Evolutionary conservation across 2,329 filamentous ascomycete genomes (phyloP).

Genomic region (Fusarium torreyae): DNA sequence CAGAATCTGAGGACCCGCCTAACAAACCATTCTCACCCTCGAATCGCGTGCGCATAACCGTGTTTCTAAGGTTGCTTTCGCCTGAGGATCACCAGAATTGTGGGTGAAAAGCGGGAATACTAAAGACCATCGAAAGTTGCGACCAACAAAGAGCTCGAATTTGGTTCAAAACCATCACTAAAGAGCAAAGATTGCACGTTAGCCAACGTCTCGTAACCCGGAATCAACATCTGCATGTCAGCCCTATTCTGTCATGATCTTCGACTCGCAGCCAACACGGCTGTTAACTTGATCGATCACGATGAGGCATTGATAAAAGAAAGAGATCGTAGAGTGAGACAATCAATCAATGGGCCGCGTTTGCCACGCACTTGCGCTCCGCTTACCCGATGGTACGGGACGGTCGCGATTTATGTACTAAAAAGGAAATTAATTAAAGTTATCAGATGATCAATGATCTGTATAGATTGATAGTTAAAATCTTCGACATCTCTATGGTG

Average conservation of each 20-base stretch:
- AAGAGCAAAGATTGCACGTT: neutral
- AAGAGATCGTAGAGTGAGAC: neutral
- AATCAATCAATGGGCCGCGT: neutral
- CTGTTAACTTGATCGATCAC: neutral
- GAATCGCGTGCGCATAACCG: neutral
- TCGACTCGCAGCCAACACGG: slow-evolving; percentile 4
- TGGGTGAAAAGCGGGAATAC: slow-evolving; percentile 20
- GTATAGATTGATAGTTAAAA: too few relatives aligned
- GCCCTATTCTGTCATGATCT: neutral
- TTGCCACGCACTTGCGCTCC: neutral
- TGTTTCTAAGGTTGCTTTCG: neutral
- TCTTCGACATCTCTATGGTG: too few relatives aligned
- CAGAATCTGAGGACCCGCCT: neutral
- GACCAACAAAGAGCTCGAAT: too few relatives aligned
- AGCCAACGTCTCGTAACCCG: neutral
- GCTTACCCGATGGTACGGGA: neutral
- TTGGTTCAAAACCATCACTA: neutral
- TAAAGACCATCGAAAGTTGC: slow-evolving; percentile 1
- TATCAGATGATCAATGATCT: slow-evolving; percentile 10
- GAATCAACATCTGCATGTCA: neutral
- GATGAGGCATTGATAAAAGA: slow-evolving; percentile 5
- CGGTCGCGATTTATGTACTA: neutral
- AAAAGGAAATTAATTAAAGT: slow-evolving; percentile 1
- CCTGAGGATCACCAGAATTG: slow-evolving; percentile 6
- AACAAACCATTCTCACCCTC: neutral